A percentile compares a stretch with the other conserved stretches of the same genome.
Evolutionary conservation across 2,329 filamentous ascomycete genomes (phyloP).

Genomic region (Epichloe scottii): DNA sequence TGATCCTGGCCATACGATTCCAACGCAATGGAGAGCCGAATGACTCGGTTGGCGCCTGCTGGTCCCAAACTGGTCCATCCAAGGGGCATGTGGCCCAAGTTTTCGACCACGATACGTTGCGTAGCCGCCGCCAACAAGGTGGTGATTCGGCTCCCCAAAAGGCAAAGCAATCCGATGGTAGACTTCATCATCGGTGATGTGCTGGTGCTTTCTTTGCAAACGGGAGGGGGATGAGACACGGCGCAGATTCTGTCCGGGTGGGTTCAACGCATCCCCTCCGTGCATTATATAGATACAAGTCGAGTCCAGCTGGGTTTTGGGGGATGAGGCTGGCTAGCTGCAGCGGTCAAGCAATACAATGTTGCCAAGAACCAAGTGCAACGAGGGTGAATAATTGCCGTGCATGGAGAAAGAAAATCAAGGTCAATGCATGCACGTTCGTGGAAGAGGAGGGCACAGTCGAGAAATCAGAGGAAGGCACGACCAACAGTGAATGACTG

Average conservation of each 20-base stretch:
- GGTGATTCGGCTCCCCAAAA: background rate
- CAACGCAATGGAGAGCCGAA: conserved; percentile 20
- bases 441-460: too few relatives aligned
- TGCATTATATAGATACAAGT: background rate
- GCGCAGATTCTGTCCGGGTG: background rate
- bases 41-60: conserved; percentile 9
- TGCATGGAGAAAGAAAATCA: background rate
- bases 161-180: background rate
- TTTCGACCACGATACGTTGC: conserved; percentile 9
- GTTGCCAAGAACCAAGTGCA: background rate
- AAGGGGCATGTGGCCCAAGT: conserved; percentile 8
- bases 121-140: background rate
- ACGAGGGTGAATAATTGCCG: background rate
- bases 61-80: conserved; percentile 13
- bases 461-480: background rate
- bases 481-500: background rate
- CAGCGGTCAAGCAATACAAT: background rate
- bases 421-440: too few relatives aligned
- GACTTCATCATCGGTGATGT: background rate
- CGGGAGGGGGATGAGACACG: background rate
- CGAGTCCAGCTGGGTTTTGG: background rate
- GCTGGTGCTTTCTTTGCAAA: background rate
- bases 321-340: background rate
- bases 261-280: background rate
- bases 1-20: conserved; percentile 11